Evolutionary conservation across 2,329 filamentous ascomycete species (phyloP).

Genomic region (Fusarium illudens): DNA sequence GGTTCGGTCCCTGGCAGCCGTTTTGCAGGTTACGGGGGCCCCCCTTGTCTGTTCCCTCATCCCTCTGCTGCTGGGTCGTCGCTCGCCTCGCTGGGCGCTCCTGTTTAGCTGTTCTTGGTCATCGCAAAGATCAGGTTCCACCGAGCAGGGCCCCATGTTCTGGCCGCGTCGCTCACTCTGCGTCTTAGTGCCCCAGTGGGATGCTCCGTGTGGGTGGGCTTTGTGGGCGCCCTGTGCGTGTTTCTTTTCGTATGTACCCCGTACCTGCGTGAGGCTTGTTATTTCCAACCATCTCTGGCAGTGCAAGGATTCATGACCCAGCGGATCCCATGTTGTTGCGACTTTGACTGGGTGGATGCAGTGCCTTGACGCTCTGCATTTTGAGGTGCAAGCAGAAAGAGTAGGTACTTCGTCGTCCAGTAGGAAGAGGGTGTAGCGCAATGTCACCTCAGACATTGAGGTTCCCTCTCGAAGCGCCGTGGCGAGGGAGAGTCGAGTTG

Average conservation of each 20-base stretch:
- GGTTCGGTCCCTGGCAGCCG: constrained; percentile 30
- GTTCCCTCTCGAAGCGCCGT: not conserved
- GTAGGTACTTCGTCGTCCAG: not conserved
- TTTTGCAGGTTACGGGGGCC: constrained; percentile 27
- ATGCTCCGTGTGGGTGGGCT: constrained; percentile 10
- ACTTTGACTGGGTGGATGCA: constrained; percentile 1
- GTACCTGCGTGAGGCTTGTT: constrained; percentile 31
- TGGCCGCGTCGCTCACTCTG: constrained; percentile 10
- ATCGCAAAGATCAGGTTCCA: constrained; percentile 23
- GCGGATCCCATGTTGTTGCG: constrained; percentile 15
- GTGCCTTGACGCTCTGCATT: constrained; percentile 1
- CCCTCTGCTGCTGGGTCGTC: constrained; percentile 6
- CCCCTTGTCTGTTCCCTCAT: constrained; percentile 15
- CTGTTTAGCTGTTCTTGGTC: constrained; percentile 9
- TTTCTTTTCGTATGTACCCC: constrained; percentile 4
- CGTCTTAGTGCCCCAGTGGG: not conserved
- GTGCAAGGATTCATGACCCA: constrained; percentile 2
- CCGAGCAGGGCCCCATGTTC: constrained; percentile 19
- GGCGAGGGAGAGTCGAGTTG: not conserved
- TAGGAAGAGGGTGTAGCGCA: not conserved
- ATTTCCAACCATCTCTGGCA: constrained; percentile 2
- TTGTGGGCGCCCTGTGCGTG: constrained; percentile 7
- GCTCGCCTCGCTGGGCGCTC: constrained; percentile 23
- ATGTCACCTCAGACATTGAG: not conserved
- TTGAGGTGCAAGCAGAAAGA: not conserved